Conservation (phyloP, 2,329 filamentous ascomycete genomes). For the Eurotiales sp. region DNA sequence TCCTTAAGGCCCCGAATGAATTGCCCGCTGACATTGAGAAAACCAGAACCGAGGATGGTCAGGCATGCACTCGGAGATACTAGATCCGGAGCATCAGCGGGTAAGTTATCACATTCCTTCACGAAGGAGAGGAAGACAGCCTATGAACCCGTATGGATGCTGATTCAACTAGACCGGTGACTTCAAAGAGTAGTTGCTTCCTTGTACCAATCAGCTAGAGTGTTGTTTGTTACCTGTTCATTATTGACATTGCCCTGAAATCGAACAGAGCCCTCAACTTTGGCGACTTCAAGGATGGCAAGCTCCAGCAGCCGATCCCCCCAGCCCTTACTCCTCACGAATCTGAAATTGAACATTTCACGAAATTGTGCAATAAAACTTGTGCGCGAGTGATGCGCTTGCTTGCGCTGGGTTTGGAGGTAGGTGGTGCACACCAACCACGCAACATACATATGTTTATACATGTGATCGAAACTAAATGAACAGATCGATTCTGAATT, state of each 20-base stretch:
- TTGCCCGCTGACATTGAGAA: background rate
- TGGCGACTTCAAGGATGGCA: constrained; percentile 66
- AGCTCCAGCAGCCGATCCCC: constrained; percentile 75
- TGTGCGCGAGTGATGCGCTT: constrained; percentile 70
- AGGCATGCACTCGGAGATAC: constrained; percentile 78
- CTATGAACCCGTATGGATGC: no score
- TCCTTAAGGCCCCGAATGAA: background rate
- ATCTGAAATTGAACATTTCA: constrained; percentile 62
- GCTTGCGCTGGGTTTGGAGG: constrained; percentile 72
- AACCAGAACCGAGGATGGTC: constrained; percentile 80
- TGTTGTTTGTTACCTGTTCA: background rate
- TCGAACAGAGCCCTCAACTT: constrained; percentile 79
- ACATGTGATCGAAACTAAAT: no score
- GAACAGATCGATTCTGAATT: constrained; percentile 49
- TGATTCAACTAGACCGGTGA: constrained; percentile 61
- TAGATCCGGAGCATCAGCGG: constrained; percentile 79
- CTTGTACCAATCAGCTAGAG: background rate
- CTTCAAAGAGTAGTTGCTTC: constrained; percentile 70
- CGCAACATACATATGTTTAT: background rate
- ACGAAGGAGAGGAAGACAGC: background rate
- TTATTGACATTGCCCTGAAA: background rate
- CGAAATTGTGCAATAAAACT: constrained; percentile 65
- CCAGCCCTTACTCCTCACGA: constrained; percentile 58
- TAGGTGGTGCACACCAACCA: no score
- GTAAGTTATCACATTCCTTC: constrained; percentile 47